Evolutionary conservation across 225 moss, liverwort and hornwort genomes (phyloP).

Genomic region (Sphagnum tenellum): DNA sequence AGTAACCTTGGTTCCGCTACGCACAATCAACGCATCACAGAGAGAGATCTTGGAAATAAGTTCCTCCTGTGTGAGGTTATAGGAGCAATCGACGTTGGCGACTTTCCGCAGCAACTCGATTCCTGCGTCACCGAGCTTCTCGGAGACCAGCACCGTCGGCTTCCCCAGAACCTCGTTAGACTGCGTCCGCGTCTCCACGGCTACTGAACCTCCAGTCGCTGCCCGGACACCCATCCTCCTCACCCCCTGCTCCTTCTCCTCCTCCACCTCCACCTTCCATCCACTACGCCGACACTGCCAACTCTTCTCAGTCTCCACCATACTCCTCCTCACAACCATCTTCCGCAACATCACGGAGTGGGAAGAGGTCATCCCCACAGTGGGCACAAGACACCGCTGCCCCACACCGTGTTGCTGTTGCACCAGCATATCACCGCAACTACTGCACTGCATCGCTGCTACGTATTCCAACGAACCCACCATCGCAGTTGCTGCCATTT

Average conservation of each 20-base stretch:
- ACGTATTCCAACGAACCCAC: too few species aligned
- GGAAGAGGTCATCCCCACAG: too few species aligned
- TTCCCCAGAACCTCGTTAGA: slow-evolving; percentile 26
- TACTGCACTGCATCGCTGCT: too few species aligned
- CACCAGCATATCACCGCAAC: too few species aligned
- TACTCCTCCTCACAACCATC: too few species aligned
- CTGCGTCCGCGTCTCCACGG: slow-evolving; percentile 33
- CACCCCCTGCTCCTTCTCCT: slow-evolving; percentile 3
- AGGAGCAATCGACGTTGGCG: slow-evolving; percentile 86
- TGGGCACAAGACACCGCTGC: too few species aligned
- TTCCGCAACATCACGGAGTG: too few species aligned
- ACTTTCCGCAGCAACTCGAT: slow-evolving; percentile 61
- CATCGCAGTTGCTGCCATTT: too few species aligned
- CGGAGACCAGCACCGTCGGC: slow-evolving; percentile 78
- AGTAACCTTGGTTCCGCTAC: slow-evolving; percentile 94
- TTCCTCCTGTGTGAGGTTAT: slow-evolving; percentile 78
- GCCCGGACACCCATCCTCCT: slow-evolving; percentile 1
- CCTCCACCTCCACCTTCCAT: too few species aligned
- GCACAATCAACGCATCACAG: slow-evolving; percentile 90
- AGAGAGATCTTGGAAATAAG: slow-evolving; percentile 74
- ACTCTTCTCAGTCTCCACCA: too few species aligned
- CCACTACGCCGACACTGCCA: too few species aligned
- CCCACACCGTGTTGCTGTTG: too few species aligned
- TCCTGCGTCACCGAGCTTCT: slow-evolving; percentile 88
- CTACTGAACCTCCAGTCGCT: slow-evolving; percentile 16